Base-by-base conservation (phyloP, 1,284 basidiomycete species). In the Schizophyllum commune region DNA sequence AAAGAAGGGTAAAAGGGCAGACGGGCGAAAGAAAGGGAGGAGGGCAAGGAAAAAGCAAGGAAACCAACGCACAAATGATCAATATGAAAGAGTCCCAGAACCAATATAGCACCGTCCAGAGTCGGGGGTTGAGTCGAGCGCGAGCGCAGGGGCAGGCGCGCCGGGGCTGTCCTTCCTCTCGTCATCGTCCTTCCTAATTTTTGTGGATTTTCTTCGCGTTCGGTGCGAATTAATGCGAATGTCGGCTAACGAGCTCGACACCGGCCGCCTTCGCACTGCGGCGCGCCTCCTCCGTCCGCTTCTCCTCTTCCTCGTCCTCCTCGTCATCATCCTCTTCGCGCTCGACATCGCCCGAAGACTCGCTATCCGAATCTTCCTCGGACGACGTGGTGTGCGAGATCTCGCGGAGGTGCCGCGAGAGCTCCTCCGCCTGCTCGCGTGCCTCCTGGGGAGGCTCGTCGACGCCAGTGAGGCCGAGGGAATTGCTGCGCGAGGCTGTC, bases 211-310 rank as follows among this genome's bases (percentile, higher is more conserved):
- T 47, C 39, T 9, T 17, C 39, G 9, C 17, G 13, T 17, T 47
- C 33, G 27, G 27, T 27, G 27, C 27, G 27, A 27, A 27, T 52
- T 54, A 64, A 8, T 77, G 73, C 66, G 79, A 75, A 65, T 89
- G 88, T 65, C 85, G 75, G 68, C 82, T 85, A 65, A 89, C 77
- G 74, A 88, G 88, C 76, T 90, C 88, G 52, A 90, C 82, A 32
- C 87, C 85, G 11, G 88, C 88, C 22, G 84, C 79, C 5, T 82
- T 66, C 47, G 75, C 75, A 8, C 75, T 77, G 66, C 71, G 72
- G 64, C 79, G 70, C 62, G 69, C 68, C 61, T 67, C 65, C 60
- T 69, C 69, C 51, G 71, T 68, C 17, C 70, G 62, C 51, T 63
- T 64, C 33, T 69, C 71, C 19, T 70, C 70, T 9, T 73, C 72